Percentiles rank a stretch among this genome's conserved stretches.
Conservation (phyloP, 2,329 filamentous ascomycete species). For the Orbilia quercus region DNA sequence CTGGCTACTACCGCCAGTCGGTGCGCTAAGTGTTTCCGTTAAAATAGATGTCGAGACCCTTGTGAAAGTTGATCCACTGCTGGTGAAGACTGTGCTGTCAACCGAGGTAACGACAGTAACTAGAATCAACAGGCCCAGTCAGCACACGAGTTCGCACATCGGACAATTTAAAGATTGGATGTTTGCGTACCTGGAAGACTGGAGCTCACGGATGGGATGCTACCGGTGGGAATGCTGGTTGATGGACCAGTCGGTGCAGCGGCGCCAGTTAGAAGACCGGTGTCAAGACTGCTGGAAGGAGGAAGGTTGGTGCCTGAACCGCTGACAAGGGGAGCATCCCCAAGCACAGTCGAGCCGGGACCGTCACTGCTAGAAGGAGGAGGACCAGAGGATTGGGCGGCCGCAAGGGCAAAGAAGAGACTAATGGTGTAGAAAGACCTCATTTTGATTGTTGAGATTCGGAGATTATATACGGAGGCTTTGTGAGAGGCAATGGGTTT, state of each 20-base stretch:
- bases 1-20: not conserved
- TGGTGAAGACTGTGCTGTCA: constrained; percentile 7
- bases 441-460: constrained; percentile 28
- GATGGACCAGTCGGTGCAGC: not conserved
- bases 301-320: not conserved
- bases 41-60: not conserved
- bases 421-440: constrained; percentile 30
- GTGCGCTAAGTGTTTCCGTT: too few relatives aligned
- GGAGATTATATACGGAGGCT: not conserved
- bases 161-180: too few relatives aligned
- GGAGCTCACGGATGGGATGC: not conserved
- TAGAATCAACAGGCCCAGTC: too few relatives aligned
- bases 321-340: not conserved
- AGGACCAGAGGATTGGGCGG: constrained; percentile 10
- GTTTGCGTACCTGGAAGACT: not conserved
- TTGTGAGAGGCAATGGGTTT: not conserved
- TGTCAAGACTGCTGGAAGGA: too few relatives aligned
- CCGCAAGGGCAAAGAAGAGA: constrained; percentile 31
- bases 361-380: not conserved
- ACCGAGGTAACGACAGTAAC: not conserved
- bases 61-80: constrained; percentile 1
- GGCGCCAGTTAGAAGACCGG: too few relatives aligned
- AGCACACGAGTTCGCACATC: too few relatives aligned
- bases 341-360: not conserved
- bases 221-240: not conserved